Percentiles rank a stretch among this genome's conserved stretches.
These are phyloP conservation scores for Beauveria brongniartii DNA, from an alignment of 2,329 filamentous ascomycete genomes.

Conservation along the genomic window DNA sequence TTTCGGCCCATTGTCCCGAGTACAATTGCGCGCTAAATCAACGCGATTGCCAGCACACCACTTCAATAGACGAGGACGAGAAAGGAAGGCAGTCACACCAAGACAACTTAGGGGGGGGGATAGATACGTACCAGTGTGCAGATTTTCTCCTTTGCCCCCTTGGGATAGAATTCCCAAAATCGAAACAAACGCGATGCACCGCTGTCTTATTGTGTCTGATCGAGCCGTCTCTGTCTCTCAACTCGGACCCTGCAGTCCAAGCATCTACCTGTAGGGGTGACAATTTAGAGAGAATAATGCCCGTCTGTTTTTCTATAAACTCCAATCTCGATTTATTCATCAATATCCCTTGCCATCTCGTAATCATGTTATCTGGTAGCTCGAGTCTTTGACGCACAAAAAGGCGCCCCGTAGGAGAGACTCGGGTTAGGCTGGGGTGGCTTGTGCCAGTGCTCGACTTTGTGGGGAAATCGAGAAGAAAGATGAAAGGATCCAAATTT, in stretches of 20 bases:
- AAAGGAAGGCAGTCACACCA: background rate
- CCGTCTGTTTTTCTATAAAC: background rate
- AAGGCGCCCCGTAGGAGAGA: background rate
- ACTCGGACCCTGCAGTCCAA: background rate
- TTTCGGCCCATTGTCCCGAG: background rate
- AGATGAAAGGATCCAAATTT: background rate
- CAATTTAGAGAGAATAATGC: background rate
- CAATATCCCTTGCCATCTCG: background rate
- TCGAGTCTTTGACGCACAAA: too few species aligned
- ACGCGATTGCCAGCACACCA: background rate
- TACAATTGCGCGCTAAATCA: background rate
- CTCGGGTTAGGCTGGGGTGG: background rate
- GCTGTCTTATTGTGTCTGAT: slow-evolving; percentile 6
- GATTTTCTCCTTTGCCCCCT: background rate
- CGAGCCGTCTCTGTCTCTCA: background rate
- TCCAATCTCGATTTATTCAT: background rate
- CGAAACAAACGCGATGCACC: background rate
- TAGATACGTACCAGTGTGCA: background rate
- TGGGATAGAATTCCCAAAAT: background rate
- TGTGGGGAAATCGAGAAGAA: slow-evolving; percentile 5
- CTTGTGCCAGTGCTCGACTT: background rate
- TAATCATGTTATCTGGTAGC: too few species aligned
- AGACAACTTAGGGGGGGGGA: background rate
- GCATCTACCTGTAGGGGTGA: background rate
- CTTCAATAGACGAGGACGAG: background rate